Percentiles rank a stretch among this genome's conserved stretches.
phyloP scores from a whole-genome alignment of 129 eudicot species.

The Cynara cardunculus region DNA sequence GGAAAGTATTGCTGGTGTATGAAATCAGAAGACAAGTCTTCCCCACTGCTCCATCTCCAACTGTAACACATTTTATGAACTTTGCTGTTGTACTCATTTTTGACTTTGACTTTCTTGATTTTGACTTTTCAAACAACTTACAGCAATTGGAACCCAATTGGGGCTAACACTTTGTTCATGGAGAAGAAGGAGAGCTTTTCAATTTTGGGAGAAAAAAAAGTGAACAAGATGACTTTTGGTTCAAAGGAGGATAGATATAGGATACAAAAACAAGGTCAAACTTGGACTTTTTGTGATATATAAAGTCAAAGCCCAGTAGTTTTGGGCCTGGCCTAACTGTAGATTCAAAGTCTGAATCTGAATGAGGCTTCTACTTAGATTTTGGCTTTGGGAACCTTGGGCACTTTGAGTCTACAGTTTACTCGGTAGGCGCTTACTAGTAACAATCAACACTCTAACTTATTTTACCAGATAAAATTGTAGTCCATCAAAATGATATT shows the following conservation, averaged over 20 bases:
- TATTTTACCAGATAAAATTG: no score
- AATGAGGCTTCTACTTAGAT: neutral
- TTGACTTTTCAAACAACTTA: slow-evolving; percentile 7
- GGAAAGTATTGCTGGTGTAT: slow-evolving; percentile 75
- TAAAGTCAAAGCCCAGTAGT: neutral
- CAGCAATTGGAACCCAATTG: neutral
- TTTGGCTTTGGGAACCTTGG: neutral
- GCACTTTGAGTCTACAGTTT: no score
- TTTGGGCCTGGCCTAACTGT: slow-evolving; percentile 3
- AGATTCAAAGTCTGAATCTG: neutral
- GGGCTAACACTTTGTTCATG: neutral
- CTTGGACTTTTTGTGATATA: slow-evolving; percentile 7
- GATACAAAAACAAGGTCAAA: slow-evolving; percentile 12
- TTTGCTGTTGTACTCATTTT: slow-evolving; percentile 45
- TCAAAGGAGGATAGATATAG: slow-evolving; percentile 29
- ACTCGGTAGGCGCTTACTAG: no score
- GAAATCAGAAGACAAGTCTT: slow-evolving; percentile 77
- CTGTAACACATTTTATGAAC: slow-evolving; percentile 81
- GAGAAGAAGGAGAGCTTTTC: neutral
- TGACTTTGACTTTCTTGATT: slow-evolving; percentile 21
- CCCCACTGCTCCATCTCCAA: slow-evolving; percentile 88
- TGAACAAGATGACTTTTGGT: slow-evolving; percentile 33
- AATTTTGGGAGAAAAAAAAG: slow-evolving; percentile 28
- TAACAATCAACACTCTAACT: no score
- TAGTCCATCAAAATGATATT: no score